Evolutionary conservation across 1,284 basidiomycete species (phyloP).

Genomic region (Trichosporon sp.): DNA sequence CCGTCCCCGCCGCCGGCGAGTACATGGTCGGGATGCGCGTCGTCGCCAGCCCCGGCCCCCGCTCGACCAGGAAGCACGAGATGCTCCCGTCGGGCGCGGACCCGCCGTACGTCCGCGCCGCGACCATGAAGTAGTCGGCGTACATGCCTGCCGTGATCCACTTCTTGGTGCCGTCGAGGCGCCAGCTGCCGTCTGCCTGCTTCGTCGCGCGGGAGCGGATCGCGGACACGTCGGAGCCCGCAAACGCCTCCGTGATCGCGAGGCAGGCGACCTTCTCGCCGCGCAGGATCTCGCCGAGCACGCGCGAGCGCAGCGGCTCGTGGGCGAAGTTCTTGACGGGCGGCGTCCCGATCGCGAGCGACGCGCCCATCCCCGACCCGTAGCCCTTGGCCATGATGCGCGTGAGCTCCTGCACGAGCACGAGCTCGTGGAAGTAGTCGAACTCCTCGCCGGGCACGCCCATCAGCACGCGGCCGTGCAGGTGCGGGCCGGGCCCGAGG

Average conservation of each 20-base stretch:
- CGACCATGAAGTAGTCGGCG: conserved; percentile 49
- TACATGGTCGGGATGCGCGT: conserved; percentile 80
- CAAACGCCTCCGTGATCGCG: conserved; percentile 85
- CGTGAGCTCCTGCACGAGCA: conserved; percentile 79
- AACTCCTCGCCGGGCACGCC: conserved; percentile 83
- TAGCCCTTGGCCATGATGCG: conserved; percentile 77
- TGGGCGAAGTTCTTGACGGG: conserved; percentile 60
- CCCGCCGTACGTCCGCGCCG: conserved; percentile 20
- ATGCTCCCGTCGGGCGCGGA: conserved; percentile 63
- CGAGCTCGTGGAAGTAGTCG: conserved; percentile 68
- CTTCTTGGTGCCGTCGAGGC: conserved; percentile 80
- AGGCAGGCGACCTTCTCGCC: conserved; percentile 66
- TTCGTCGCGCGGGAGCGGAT: conserved; percentile 76
- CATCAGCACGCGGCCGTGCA: conserved; percentile 75
- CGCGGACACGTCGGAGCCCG: conserved; percentile 83
- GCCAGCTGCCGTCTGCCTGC: conserved; percentile 70
- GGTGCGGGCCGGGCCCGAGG: conserved; percentile 70
- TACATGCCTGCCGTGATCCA: conserved; percentile 87
- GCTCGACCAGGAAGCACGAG: conserved; percentile 75
- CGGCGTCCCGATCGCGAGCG: conserved; percentile 67
- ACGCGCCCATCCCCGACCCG: conserved; percentile 69
- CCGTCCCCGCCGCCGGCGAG: conserved; percentile 72
- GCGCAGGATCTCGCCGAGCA: conserved; percentile 73
- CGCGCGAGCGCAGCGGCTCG: conserved; percentile 54
- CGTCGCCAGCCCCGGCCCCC: conserved; percentile 73